Evolutionary conservation across 176 grass and related monocot species (phyloP).

Genomic region (Musa beccarii): DNA sequence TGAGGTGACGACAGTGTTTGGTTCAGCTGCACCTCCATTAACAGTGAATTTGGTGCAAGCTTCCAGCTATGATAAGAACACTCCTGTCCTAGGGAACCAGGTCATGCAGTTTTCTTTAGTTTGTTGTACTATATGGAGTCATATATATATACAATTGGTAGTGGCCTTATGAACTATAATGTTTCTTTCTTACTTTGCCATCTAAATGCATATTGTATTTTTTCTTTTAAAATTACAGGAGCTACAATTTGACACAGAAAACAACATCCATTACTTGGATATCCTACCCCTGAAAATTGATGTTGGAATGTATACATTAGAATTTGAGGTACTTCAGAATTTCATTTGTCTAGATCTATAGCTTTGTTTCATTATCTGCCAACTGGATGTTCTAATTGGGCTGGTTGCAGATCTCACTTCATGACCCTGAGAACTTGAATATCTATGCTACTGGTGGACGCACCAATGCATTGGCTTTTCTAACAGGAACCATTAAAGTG

Average conservation of each 20-base stretch:
- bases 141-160: neutral
- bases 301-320: slow-evolving; percentile 75
- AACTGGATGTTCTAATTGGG: slow-evolving; percentile 13
- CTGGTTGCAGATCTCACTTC: slow-evolving; percentile 52
- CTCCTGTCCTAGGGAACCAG: slow-evolving; percentile 32
- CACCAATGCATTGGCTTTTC: slow-evolving; percentile 33
- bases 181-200: slow-evolving; percentile 9
- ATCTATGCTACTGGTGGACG: slow-evolving; percentile 65
- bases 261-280: slow-evolving; percentile 83
- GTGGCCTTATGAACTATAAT: neutral
- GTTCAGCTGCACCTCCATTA: slow-evolving; percentile 64
- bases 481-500: slow-evolving; percentile 73
- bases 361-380: slow-evolving; percentile 6
- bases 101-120: slow-evolving; percentile 10
- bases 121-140: neutral
- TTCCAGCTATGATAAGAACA: slow-evolving; percentile 51
- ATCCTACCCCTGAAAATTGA: slow-evolving; percentile 72
- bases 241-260: slow-evolving; percentile 64
- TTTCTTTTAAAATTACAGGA: slow-evolving; percentile 47
- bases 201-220: slow-evolving; percentile 2
- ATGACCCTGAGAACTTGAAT: slow-evolving; percentile 49
- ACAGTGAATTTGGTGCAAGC: slow-evolving; percentile 66
- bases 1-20: slow-evolving; percentile 93
- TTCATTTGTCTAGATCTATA: slow-evolving; percentile 9
- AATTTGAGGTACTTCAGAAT: slow-evolving; percentile 67